Percentiles rank a stretch among this genome's conserved stretches.
Evolutionary conservation across 163 green algal genomes (phyloP).

Genomic region (Scenedesmus sp.): DNA sequence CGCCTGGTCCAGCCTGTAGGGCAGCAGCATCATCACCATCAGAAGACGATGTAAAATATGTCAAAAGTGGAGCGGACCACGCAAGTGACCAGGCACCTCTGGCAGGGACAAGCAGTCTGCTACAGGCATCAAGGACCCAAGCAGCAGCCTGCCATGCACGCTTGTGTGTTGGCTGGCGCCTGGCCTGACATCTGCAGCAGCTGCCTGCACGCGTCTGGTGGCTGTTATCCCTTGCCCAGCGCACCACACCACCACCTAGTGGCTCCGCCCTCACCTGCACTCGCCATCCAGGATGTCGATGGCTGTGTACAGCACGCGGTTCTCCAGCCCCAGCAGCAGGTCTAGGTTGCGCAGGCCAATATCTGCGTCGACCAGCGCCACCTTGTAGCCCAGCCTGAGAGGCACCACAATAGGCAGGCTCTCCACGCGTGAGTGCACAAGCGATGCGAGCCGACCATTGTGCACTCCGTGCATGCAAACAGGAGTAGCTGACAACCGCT

Average conservation of each 20-base stretch:
- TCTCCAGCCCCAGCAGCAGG: conserved; percentile 90
- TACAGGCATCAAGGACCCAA: neutral
- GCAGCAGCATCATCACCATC: neutral
- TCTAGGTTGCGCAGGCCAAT: conserved; percentile 92
- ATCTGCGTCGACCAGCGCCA: conserved; percentile 91
- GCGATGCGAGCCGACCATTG: neutral
- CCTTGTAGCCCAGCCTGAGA: conserved; percentile 82
- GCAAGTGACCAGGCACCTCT: neutral
- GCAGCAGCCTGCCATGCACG: neutral
- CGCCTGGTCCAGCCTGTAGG: conserved; percentile 83
- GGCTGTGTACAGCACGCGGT: conserved; percentile 90
- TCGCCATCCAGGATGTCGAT: conserved; percentile 93
- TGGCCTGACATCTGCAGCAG: neutral
- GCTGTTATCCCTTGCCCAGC: neutral
- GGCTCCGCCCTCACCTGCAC: conserved; percentile 57
- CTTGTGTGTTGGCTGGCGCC: neutral
- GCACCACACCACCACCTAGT: neutral
- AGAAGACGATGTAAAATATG: neutral
- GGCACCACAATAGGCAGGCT: neutral
- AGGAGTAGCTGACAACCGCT: neutral
- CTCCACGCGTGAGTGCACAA: neutral
- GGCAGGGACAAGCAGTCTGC: neutral
- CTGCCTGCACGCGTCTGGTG: neutral
- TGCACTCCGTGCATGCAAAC: neutral
- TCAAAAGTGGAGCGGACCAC: neutral